phyloP scores from a whole-genome alignment of 2,329 filamentous ascomycete species.

The Pseudocercospora musae region DNA sequence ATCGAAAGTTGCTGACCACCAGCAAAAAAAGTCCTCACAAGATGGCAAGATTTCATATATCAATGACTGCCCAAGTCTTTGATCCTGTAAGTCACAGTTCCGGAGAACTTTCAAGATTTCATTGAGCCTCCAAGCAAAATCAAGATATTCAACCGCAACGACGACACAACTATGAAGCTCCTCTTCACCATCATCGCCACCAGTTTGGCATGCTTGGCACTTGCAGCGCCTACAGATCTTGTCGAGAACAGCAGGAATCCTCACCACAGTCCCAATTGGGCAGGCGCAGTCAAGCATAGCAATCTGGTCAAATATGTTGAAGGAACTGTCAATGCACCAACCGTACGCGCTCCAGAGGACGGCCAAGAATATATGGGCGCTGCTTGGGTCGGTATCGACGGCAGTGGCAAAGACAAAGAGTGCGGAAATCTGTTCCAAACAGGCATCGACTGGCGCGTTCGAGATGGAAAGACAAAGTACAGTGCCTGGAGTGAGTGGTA shows the following conservation, averaged over 20 bases:
- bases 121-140: background rate
- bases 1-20: background rate
- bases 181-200: constrained; percentile 37
- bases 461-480: constrained; percentile 44
- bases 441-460: constrained; percentile 51
- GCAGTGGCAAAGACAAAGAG: constrained; percentile 48
- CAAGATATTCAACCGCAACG: background rate
- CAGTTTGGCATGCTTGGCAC: constrained; percentile 38
- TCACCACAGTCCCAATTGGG: constrained; percentile 57
- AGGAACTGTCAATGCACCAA: constrained; percentile 54
- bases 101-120: background rate
- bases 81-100: background rate
- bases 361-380: constrained; percentile 46
- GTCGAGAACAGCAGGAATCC: constrained; percentile 39
- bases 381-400: constrained; percentile 62
- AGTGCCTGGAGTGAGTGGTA: constrained; percentile 63
- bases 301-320: constrained; percentile 53
- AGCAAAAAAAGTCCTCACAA: background rate
- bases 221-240: constrained; percentile 40
- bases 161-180: constrained; percentile 48
- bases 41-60: background rate
- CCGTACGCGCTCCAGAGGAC: constrained; percentile 43
- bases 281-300: constrained; percentile 55
- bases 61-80: background rate
- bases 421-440: constrained; percentile 34